Conservation (phyloP, 2,329 filamentous ascomycete genomes). For the Arthrocladium fulminans region DNA sequence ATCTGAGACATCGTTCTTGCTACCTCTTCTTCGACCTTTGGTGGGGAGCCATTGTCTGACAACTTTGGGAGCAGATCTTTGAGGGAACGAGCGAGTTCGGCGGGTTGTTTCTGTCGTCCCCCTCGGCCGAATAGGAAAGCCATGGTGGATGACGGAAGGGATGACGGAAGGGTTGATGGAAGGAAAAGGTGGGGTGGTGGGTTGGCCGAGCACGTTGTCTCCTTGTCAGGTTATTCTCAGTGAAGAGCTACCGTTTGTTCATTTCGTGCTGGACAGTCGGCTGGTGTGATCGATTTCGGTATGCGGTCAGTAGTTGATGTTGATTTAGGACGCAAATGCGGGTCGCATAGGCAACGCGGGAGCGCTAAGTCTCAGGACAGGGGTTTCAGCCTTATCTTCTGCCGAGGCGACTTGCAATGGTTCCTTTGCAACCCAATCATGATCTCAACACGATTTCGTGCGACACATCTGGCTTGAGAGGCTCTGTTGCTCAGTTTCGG, state of each 20-base stretch:
- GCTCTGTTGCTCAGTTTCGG: too few species aligned
- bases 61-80: constrained; percentile 56
- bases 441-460: too few species aligned
- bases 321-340: neutral
- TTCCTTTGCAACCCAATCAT: constrained; percentile 1
- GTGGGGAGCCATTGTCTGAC: constrained; percentile 47
- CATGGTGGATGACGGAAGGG: constrained; percentile 40
- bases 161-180: neutral
- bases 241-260: constrained; percentile 1
- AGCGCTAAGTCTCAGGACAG: neutral
- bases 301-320: neutral
- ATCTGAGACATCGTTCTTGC: constrained; percentile 79
- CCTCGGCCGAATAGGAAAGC: constrained; percentile 58
- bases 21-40: constrained; percentile 39
- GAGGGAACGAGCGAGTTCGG: constrained; percentile 54
- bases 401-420: neutral
- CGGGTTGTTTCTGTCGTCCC: constrained; percentile 51
- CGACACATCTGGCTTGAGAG: too few species aligned
- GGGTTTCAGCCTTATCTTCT: neutral
- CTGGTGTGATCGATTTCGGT: neutral
- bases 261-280: neutral
- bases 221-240: neutral
- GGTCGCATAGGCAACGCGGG: constrained; percentile 5
- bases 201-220: neutral
- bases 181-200: neutral